Evolutionary conservation across 2,329 filamentous ascomycete species (phyloP).

Genomic region (Fusarium udum): DNA sequence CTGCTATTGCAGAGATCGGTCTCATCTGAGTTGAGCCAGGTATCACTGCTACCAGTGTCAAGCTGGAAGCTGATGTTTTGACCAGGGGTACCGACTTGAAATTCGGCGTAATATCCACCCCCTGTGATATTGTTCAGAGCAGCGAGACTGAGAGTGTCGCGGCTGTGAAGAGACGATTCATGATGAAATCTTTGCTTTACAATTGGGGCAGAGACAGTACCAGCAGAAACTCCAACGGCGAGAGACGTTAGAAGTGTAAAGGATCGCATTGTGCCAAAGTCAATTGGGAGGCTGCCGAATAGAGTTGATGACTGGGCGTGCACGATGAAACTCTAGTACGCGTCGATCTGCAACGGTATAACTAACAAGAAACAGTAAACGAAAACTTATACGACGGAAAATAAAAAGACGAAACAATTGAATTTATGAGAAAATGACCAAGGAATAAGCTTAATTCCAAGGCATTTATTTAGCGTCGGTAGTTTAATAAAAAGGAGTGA

Average conservation of each 20-base stretch:
- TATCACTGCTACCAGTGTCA: constrained; percentile 71
- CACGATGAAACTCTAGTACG: not conserved
- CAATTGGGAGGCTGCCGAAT: not conserved
- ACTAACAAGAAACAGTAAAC: not conserved
- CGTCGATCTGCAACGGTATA: not conserved
- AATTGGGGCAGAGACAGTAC: constrained; percentile 39
- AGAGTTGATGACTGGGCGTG: not conserved
- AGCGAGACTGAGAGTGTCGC: constrained; percentile 47
- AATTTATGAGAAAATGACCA: not conserved
- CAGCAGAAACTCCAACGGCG: constrained; percentile 37
- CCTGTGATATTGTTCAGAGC: constrained; percentile 63
- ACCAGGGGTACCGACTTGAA: constrained; percentile 67
- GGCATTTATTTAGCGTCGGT: not conserved
- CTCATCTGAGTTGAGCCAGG: constrained; percentile 66
- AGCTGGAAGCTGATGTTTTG: constrained; percentile 65
- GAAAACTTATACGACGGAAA: not conserved
- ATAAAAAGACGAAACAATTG: not conserved
- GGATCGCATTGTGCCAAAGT: constrained; percentile 23
- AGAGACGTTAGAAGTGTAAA: constrained; percentile 32
- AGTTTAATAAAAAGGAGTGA: not conserved
- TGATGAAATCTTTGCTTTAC: constrained; percentile 22
- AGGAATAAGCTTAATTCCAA: constrained; percentile 4
- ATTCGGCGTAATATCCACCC: constrained; percentile 65
- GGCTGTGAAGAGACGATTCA: constrained; percentile 32
- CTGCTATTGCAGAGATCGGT: constrained; percentile 67